Base-by-base conservation (phyloP, 129 eudicot genomes). In the Centrapalus pauciflorus region DNA sequence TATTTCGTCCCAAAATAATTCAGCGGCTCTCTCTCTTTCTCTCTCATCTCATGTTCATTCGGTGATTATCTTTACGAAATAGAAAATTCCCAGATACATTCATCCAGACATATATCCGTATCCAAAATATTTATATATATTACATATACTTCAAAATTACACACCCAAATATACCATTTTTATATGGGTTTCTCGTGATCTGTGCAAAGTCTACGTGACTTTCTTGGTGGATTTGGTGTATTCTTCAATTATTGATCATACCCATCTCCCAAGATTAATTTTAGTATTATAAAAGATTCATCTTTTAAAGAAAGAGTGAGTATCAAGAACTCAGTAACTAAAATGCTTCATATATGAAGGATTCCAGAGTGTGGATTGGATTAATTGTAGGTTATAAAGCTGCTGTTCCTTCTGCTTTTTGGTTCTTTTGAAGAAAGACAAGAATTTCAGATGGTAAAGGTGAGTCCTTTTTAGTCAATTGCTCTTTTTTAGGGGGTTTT, bases 181-280 rank as follows among this genome's bases (percentile, higher is more conserved):
- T 69, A 58, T 40, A 67, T 68, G 79, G 61, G 56, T 68, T 74
- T 62, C 84, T 80, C 72, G 90, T 75, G 86, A 88, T 82, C 81
- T 69, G 85, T 75, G 85, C 82, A 45, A 27, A 80, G 79, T 83
- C 80, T 76, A 56, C 73, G 78, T 80, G 84, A 88, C 72, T 71
- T 82, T 85, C 61, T 82, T 80, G 86, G 91, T 71, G 86, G 76
- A 73, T 64, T 84, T 72, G 76, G 80, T 66, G 74, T 68, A 72
- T 73, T 70, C 84, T 83, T 72, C 83, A 75, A 71, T 82, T 73
- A 77, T 82, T 81, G 65, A 78, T 68, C 78, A 45, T 34, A 69
- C 80, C 86, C 70, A 77, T 66, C 55, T 77, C 66, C 77, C 77
- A 49, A 75, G 71, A 69, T 85, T 73, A 75, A 75, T 46, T 52